Percentiles rank a stretch among this genome's conserved stretches.
Conservation (phyloP, 345 rosid species). For the Ailanthus altissimus region DNA sequence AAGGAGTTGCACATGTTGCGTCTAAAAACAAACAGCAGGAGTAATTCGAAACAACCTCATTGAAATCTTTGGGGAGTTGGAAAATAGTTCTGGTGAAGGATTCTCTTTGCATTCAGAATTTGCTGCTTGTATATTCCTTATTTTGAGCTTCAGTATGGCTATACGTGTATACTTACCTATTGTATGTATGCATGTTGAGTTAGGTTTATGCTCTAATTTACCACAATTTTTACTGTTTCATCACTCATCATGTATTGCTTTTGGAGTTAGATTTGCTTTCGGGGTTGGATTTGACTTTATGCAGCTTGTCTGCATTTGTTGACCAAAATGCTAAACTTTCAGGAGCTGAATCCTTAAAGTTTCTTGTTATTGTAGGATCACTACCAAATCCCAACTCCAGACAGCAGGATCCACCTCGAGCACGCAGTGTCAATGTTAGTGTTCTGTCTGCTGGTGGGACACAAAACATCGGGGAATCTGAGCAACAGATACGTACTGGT, state of each 20-base stretch:
- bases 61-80: neutral
- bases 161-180: neutral
- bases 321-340: neutral
- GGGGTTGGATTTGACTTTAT: neutral
- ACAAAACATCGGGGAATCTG: conserved; percentile 48
- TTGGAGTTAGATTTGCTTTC: neutral
- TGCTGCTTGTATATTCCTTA: neutral
- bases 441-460: conserved; percentile 40
- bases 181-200: neutral
- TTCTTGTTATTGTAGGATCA: conserved; percentile 37
- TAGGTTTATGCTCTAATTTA: neutral
- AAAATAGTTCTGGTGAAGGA: neutral
- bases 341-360: neutral
- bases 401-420: conserved; percentile 39
- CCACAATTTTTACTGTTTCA: neutral
- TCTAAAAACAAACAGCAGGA: neutral
- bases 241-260: neutral
- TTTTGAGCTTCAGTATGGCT: neutral
- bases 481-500: conserved; percentile 42
- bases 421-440: conserved; percentile 42
- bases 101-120: neutral
- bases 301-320: neutral
- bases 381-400: conserved; percentile 35
- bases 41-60: neutral
- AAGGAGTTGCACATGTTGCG: neutral